Percentiles rank a stretch among this genome's conserved stretches.
Conservation (phyloP, 257 asterid species). For the Forsythia suspensa region DNA sequence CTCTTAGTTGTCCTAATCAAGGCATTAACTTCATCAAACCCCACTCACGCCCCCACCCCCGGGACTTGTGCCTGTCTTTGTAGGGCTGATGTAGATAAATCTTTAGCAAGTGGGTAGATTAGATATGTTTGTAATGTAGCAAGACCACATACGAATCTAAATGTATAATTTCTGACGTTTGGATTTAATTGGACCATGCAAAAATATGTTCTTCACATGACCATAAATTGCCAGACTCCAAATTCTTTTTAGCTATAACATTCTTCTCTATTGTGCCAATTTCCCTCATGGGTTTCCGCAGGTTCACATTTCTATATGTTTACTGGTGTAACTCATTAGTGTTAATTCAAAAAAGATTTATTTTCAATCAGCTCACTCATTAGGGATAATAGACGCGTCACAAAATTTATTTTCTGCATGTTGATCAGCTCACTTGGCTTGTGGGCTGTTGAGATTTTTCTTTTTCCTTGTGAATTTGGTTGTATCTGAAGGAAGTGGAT, state of each 20-base stretch:
- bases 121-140: background rate
- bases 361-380: too few species aligned
- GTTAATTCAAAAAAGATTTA: too few species aligned
- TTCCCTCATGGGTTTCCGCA: conserved; percentile 23
- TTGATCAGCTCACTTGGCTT: background rate
- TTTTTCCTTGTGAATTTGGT: background rate
- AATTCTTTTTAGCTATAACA: background rate
- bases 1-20: background rate
- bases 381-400: too few species aligned
- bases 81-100: background rate
- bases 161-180: background rate
- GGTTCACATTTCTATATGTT: too few species aligned
- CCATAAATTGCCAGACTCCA: background rate
- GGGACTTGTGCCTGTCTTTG: background rate
- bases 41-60: background rate
- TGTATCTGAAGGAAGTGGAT: background rate
- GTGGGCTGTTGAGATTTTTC: background rate
- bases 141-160: background rate
- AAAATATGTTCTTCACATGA: background rate
- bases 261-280: background rate
- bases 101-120: background rate
- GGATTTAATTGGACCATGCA: background rate
- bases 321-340: too few species aligned
- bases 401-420: background rate
- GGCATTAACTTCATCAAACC: background rate